phyloP scores from a whole-genome alignment of 2,329 filamentous ascomycete species.

The Hymenoscyphus occultus region DNA sequence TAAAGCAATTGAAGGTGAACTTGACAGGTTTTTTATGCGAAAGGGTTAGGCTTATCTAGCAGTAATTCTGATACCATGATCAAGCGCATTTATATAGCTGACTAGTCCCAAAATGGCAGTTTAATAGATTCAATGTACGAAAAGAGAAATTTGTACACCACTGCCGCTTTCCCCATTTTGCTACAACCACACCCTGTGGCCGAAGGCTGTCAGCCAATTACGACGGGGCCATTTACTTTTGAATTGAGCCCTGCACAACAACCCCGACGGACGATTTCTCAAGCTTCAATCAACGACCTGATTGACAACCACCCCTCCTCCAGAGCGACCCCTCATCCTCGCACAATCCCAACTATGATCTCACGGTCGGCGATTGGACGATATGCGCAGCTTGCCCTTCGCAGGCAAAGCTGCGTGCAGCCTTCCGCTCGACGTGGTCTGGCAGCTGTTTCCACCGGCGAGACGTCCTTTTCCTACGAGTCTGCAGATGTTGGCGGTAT shows the following conservation, averaged over 20 bases:
- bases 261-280: constrained; percentile 10
- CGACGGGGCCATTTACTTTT: too few relatives aligned
- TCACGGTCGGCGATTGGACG: constrained; percentile 63
- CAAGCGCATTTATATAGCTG: too few relatives aligned
- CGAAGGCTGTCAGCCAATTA: too few relatives aligned
- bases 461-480: constrained; percentile 81
- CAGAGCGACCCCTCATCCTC: constrained; percentile 20
- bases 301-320: constrained; percentile 14
- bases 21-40: too few relatives aligned
- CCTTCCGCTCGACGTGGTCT: constrained; percentile 57
- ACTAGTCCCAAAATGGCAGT: too few relatives aligned
- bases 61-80: too few relatives aligned
- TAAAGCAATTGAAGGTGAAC: too few relatives aligned
- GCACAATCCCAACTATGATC: constrained; percentile 58
- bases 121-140: too few relatives aligned
- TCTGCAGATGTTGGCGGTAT: constrained; percentile 80
- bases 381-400: constrained; percentile 60
- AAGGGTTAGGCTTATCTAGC: too few relatives aligned
- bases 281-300: constrained; percentile 19
- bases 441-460: constrained; percentile 61
- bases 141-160: too few relatives aligned
- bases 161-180: too few relatives aligned
- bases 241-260: not conserved
- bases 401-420: constrained; percentile 56
- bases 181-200: not conserved